Percentiles rank a stretch among this genome's conserved stretches.
phyloP scores from a whole-genome alignment of 2,329 filamentous ascomycete species.

The Zymoseptoria ardabiliae region DNA sequence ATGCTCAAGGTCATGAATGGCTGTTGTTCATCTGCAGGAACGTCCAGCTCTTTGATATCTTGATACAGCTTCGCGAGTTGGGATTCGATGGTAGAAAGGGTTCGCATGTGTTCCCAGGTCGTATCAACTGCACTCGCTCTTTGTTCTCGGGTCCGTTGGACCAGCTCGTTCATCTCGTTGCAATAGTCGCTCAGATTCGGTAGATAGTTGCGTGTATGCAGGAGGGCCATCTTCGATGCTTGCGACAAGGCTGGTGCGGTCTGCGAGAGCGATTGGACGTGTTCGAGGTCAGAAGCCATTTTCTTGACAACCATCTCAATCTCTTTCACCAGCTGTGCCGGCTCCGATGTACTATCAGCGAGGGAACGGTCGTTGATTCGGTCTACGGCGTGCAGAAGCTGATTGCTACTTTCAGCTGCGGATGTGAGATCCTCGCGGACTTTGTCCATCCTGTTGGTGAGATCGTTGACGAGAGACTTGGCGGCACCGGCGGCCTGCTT shows the following conservation, averaged over 20 bases:
- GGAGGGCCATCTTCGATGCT: slow-evolving; percentile 56
- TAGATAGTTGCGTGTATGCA: slow-evolving; percentile 56
- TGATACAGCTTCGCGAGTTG: slow-evolving; percentile 64
- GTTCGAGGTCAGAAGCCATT: slow-evolving; percentile 77
- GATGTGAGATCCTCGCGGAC: slow-evolving; percentile 37
- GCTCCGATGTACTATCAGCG: slow-evolving; percentile 43
- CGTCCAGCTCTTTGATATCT: slow-evolving; percentile 63
- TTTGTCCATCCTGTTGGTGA: slow-evolving; percentile 48
- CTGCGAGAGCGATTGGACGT: slow-evolving; percentile 61
- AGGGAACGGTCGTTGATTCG: slow-evolving; percentile 32
- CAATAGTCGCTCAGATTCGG: slow-evolving; percentile 53
- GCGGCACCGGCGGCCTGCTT: slow-evolving; percentile 64
- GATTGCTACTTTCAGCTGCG: slow-evolving; percentile 37
- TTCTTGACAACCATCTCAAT: slow-evolving; percentile 81
- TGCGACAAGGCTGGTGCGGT: slow-evolving; percentile 57
- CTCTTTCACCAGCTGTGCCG: slow-evolving; percentile 66
- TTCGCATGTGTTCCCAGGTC: slow-evolving; percentile 69
- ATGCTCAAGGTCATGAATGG: slow-evolving; percentile 74
- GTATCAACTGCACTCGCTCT: slow-evolving; percentile 62
- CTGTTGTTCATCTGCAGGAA: slow-evolving; percentile 67
- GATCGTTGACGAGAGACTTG: slow-evolving; percentile 54
- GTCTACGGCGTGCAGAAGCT: slow-evolving; percentile 38
- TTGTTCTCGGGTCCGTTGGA: slow-evolving; percentile 49
- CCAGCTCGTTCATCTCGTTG: slow-evolving; percentile 48
- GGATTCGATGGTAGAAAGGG: slow-evolving; percentile 71